Base-by-base conservation (phyloP, 139 green algal genomes). In the Chlorella sp. region DNA sequence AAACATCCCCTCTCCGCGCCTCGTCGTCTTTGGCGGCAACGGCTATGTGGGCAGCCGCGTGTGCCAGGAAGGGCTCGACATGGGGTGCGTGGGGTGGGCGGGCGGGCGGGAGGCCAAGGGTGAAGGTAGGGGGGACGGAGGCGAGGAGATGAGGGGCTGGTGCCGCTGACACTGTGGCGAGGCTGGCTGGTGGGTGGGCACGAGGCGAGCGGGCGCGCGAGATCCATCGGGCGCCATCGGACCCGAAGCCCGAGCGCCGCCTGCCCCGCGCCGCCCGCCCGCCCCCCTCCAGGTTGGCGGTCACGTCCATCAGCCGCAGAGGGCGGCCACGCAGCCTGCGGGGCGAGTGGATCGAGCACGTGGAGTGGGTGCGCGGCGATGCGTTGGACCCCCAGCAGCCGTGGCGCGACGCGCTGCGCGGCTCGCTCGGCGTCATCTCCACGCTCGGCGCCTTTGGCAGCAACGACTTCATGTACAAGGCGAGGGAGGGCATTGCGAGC, bases 11-110 rank as follows among this genome's bases (percentile, higher is more conserved):
- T n/a, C n/a, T n/a, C n/a, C n/a, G n/a, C n/a, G n/a, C n/a, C n/a
- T n/a, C n/a, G 68, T 98, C 8, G 91, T 98, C 17, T 96, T 98
- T 84, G 94, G 94, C 29, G 94, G 93, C 46, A 91, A 86, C 43
- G 93, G 94, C 62, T 98, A 94, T 77, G 93, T 98, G 25, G 94
- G 94, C 62, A 92, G 76, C 67, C 75, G 87, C 23, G 85, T 98
- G 21, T 94, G 89, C 74, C 63, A 94, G 58, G 84, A 91, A 41
- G 94, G 87, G 0, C 56, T 95, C 0, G 79, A 80, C 8, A 85
- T 79, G 2, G 94, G 93, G 1, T n/a, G n/a, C n/a, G n/a, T n/a
- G n/a, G n/a, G n/a, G n/a, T n/a, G n/a, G n/a, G n/a, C n/a, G n/a
- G n/a, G n/a, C n/a, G n/a, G n/a, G n/a, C n/a, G n/a, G n/a, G n/a